Conservation (phyloP, 768 basidiomycete genomes). For the Mycena pura region DNA sequence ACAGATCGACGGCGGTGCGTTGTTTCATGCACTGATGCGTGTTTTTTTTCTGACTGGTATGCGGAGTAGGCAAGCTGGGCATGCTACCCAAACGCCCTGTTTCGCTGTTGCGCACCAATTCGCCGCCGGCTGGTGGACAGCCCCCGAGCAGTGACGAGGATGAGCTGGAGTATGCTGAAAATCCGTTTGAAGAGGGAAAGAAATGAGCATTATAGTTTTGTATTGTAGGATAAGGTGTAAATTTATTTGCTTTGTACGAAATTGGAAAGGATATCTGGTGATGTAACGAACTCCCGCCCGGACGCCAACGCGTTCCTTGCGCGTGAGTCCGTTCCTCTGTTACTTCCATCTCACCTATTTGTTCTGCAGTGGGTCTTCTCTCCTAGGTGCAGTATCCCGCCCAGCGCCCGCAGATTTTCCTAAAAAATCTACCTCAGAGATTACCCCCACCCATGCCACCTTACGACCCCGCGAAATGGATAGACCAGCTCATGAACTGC, state of each 20-base stretch:
- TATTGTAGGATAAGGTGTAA: neutral
- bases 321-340: too few species aligned
- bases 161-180: constrained; percentile 77
- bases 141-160: constrained; percentile 46
- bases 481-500: constrained; percentile 86
- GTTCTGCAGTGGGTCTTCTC: too few species aligned
- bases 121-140: constrained; percentile 29
- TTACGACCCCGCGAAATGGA: constrained; percentile 77
- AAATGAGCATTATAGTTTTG: constrained; percentile 21
- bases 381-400: too few species aligned
- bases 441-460: constrained; percentile 33
- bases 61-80: constrained; percentile 66
- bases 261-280: too few species aligned
- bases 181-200: constrained; percentile 68
- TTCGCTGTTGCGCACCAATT: constrained; percentile 52
- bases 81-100: constrained; percentile 79
- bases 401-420: too few species aligned
- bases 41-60: neutral
- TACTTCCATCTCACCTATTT: too few species aligned
- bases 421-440: neutral
- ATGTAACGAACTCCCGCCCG: too few species aligned
- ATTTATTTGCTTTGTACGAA: neutral
- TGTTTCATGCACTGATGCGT: too few species aligned
- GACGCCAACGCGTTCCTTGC: too few species aligned
- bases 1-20: constrained; percentile 44